Evolutionary conservation across 140 eudicot genomes (phyloP).

Genomic region (Bidens hawaiensis): DNA sequence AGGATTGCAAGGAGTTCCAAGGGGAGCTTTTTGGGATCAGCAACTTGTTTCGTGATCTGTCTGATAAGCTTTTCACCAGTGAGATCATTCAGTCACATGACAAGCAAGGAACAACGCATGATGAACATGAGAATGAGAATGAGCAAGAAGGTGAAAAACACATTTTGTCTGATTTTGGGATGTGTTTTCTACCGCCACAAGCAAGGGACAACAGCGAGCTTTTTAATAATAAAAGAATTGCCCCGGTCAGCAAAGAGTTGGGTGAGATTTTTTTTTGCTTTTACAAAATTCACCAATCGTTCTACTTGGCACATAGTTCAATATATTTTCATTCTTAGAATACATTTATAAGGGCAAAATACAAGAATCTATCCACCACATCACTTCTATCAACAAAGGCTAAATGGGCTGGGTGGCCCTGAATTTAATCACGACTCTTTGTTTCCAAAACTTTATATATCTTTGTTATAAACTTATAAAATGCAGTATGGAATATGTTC

Average conservation of each 20-base stretch:
- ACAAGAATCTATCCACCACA: not conserved
- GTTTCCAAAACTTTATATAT: not conserved
- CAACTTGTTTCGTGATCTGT: constrained; percentile 83
- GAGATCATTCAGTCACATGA: constrained; percentile 75
- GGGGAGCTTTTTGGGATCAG: constrained; percentile 97
- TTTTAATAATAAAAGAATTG: constrained; percentile 15
- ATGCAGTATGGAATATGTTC: not conserved
- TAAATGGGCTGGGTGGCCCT: not conserved
- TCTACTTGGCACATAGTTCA: not conserved
- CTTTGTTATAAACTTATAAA: not conserved
- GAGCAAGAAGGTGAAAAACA: constrained; percentile 19
- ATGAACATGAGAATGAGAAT: not conserved
- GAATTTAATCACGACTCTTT: not conserved
- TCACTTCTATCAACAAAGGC: not conserved
- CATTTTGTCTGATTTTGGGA: constrained; percentile 36
- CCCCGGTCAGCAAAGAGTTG: constrained; percentile 38
- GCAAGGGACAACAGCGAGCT: constrained; percentile 23
- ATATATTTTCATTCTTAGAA: constrained; percentile 1
- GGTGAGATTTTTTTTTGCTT: constrained; percentile 45
- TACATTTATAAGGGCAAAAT: not conserved
- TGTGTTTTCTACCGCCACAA: constrained; percentile 43
- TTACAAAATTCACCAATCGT: not conserved
- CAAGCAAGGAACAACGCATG: constrained; percentile 37
- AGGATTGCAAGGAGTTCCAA: constrained; percentile 87
- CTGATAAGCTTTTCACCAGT: constrained; percentile 84